These are phyloP conservation scores for Trichoderma sp. DNA, from an alignment of 2,329 filamentous ascomycete species.

Conservation along the genomic window DNA sequence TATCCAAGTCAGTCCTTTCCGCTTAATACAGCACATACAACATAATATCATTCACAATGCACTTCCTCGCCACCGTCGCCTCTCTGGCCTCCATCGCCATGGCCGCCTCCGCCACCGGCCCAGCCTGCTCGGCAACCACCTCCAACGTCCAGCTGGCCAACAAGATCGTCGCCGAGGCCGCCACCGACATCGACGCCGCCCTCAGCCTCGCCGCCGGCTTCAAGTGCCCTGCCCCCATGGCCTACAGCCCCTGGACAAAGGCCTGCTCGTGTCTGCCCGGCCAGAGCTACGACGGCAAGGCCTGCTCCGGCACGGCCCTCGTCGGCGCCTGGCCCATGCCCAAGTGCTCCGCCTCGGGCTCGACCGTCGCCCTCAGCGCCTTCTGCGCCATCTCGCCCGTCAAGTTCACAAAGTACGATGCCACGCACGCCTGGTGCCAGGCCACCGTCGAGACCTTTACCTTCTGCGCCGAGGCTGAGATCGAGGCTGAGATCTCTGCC, in stretches of 20 bases:
- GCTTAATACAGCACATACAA: not conserved
- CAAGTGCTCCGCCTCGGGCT: slow-evolving; percentile 27
- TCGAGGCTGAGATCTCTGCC: slow-evolving; percentile 29
- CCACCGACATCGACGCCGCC: not conserved
- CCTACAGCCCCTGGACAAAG: slow-evolving; percentile 39
- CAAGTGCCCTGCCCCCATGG: slow-evolving; percentile 36
- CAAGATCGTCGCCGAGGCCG: slow-evolving; percentile 22
- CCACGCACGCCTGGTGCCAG: slow-evolving; percentile 38
- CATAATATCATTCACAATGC: slow-evolving; percentile 28
- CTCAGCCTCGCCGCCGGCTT: slow-evolving; percentile 25
- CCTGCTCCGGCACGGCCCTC: slow-evolving; percentile 30
- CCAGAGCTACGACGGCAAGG: slow-evolving; percentile 37
- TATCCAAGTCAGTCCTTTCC: not conserved
- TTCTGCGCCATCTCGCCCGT: slow-evolving; percentile 38
- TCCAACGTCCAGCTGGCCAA: slow-evolving; percentile 21
- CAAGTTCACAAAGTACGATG: slow-evolving; percentile 37
- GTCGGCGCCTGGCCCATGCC: slow-evolving; percentile 37
- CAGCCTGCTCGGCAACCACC: not conserved
- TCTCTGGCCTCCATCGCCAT: slow-evolving; percentile 27
- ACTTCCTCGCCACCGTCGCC: slow-evolving; percentile 32
- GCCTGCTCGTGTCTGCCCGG: slow-evolving; percentile 46
- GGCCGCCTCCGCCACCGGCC: slow-evolving; percentile 26
- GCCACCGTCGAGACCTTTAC: slow-evolving; percentile 34
- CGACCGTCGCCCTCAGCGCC: slow-evolving; percentile 30
- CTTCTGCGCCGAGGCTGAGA: slow-evolving; percentile 35